Evolutionary conservation across 2,329 filamentous ascomycete species (phyloP), one percentile per base, ranked within the genome.

Genomic region (Rachicladosporium sp.): DNA sequence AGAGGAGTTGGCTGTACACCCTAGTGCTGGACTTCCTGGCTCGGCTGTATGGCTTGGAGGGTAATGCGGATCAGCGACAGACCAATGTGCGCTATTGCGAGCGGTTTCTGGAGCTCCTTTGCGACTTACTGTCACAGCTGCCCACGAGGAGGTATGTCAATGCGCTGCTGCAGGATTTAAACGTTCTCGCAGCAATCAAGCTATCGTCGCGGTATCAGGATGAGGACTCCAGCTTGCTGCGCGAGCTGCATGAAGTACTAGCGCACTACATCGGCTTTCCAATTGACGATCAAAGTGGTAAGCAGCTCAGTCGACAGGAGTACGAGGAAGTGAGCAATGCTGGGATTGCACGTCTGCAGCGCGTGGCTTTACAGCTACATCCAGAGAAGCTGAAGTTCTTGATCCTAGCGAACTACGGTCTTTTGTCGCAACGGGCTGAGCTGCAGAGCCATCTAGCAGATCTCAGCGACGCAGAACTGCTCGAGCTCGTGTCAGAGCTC

Each of bases 71-170:
- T 31, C 19, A 45, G 29, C 35, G 40, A 33, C 33, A 50, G 33
- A 64, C 87, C 27, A 78, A 82, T 49, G 59, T 87, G 12, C 63
- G 76, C 2, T 98, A 95, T 60, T 93, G 86, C 57, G 89, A 96
- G 61, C 76, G 88, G n/a, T 89, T 96, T 46, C 63, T 91, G 37
- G 91, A 98, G 60, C 80, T 98, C 37, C 68, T 98, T 35, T 80
- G 82, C 6, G 91, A 98, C 57, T 66, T 98, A 12, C 78, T 93
- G 58, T 95, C 89, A 53, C 91, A 98, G 59, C 68, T 96, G 35
- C 91, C 91, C 0, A 98, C 93, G 3, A 73, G 91, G 50, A 78
- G 91, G 60, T 96, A 96, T 58, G 84, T 93, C 56, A 95, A 95
- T 59, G 79, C 84, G 1, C 66, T 98, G 32, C 62, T 96, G 10